A percentile compares a stretch with the other conserved stretches of the same genome.
Evolutionary conservation across 1,284 basidiomycete species (phyloP).

Genomic region (Apiotrichum montevideense): DNA sequence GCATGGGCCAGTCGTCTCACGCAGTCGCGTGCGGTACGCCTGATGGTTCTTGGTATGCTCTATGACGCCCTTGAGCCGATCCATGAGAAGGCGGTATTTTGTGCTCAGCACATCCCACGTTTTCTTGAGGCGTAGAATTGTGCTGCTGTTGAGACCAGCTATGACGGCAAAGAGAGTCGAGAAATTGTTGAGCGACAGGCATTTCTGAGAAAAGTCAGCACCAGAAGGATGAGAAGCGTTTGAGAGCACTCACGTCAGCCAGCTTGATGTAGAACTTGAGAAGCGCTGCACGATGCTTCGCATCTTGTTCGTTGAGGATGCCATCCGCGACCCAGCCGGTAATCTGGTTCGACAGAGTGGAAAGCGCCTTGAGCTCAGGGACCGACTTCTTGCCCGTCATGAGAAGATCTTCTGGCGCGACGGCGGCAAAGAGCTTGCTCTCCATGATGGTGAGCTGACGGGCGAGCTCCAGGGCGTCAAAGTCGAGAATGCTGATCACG

Average conservation of each 20-base stretch:
- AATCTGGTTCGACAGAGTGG: constrained; percentile 85
- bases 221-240: background rate
- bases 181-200: constrained; percentile 84
- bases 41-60: constrained; percentile 64
- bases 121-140: constrained; percentile 83
- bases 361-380: constrained; percentile 75
- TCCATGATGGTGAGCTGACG: constrained; percentile 93
- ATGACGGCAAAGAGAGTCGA: constrained; percentile 94
- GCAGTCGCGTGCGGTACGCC: constrained; percentile 76
- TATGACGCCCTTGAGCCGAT: constrained; percentile 72
- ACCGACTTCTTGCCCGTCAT: constrained; percentile 68
- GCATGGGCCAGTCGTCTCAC: constrained; percentile 69
- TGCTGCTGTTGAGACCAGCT: constrained; percentile 89
- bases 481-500: constrained; percentile 74
- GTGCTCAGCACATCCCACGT: constrained; percentile 86
- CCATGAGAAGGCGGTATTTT: constrained; percentile 75
- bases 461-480: constrained; percentile 86
- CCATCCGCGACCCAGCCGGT: constrained; percentile 94
- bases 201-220: constrained; percentile 58
- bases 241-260: constrained; percentile 68
- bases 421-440: constrained; percentile 76
- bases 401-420: constrained; percentile 86
- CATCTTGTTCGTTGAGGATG: constrained; percentile 77
- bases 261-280: constrained; percentile 90
- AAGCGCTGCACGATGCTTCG: constrained; percentile 69